Percentiles rank a stretch among this genome's conserved stretches.
Conservation (phyloP, 1,139 yeast species). For the Suhomyces bokatorum region DNA sequence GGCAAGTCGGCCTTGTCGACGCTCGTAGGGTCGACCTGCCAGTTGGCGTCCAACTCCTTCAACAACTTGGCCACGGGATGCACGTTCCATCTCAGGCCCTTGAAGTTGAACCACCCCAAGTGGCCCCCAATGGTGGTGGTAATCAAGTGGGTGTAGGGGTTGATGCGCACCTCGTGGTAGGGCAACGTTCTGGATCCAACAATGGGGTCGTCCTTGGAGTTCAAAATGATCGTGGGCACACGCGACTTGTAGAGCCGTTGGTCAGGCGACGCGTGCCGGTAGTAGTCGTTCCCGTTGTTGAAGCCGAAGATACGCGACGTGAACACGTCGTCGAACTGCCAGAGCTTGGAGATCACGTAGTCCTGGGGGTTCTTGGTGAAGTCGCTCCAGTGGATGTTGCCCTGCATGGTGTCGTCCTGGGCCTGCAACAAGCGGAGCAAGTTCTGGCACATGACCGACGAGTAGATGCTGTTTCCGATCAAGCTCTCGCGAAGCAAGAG, state of each 20-base stretch:
- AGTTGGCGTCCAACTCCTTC: conserved; percentile 31
- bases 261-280: conserved; percentile 66
- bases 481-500: conserved; percentile 40
- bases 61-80: conserved; percentile 39
- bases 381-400: conserved; percentile 28
- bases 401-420: conserved; percentile 39
- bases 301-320: conserved; percentile 80
- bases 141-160: conserved; percentile 68
- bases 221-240: conserved; percentile 53
- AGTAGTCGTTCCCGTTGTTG: conserved; percentile 69
- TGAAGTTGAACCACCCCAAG: conserved; percentile 56
- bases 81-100: conserved; percentile 56
- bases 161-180: conserved; percentile 53
- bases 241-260: conserved; percentile 51
- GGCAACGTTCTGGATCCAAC: conserved; percentile 61
- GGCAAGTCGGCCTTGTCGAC: conserved; percentile 27
- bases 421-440: conserved; percentile 43
- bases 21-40: conserved; percentile 21
- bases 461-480: conserved; percentile 50
- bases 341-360: conserved; percentile 33
- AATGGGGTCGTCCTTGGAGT: conserved; percentile 59
- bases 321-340: conserved; percentile 67
- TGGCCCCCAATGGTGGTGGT: conserved; percentile 88
- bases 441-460: conserved; percentile 55
- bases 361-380: conserved; percentile 35